Percentiles rank a stretch among this genome's conserved stretches.
Evolutionary conservation across 441 rosid genomes (phyloP).

Genomic region (Erodium texanum): DNA sequence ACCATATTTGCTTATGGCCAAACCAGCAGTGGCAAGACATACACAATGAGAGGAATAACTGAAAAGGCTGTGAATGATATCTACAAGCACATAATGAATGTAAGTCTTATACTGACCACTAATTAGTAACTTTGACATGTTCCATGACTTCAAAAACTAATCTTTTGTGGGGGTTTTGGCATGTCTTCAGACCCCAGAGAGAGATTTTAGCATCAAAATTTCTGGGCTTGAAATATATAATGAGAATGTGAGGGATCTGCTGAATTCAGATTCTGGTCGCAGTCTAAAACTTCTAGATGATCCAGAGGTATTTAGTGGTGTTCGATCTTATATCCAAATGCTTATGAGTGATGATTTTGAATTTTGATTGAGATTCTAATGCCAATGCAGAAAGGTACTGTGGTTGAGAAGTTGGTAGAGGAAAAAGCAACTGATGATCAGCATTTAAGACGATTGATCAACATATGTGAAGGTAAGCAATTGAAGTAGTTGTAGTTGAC

Average conservation of each 20-base stretch:
- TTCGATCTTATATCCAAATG: too few relatives aligned
- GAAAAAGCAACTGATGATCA: conserved; percentile 72
- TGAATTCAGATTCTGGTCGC: conserved; percentile 89
- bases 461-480: conserved; percentile 80
- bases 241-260: conserved; percentile 83
- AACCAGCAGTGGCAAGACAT: conserved; percentile 99
- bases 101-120: conserved; percentile 23
- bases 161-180: conserved; percentile 17
- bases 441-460: conserved; percentile 68
- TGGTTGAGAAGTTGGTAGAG: conserved; percentile 91
- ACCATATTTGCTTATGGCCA: conserved; percentile 97
- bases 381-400: conserved; percentile 79
- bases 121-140: background rate
- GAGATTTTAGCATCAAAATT: conserved; percentile 86
- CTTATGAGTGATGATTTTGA: background rate
- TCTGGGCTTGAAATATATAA: conserved; percentile 95
- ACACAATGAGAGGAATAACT: conserved; percentile 93
- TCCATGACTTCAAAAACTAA: background rate
- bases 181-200: conserved; percentile 73
- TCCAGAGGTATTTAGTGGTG: conserved; percentile 97
- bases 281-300: conserved; percentile 95
- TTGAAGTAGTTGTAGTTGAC: conserved; percentile 13
- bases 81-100: conserved; percentile 75
- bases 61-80: conserved; percentile 95
- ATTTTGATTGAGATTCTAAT: background rate